Percentiles rank a stretch among this genome's conserved stretches.
Conservation (phyloP, 805 yeast species). For the Starmerella riodocensis region DNA sequence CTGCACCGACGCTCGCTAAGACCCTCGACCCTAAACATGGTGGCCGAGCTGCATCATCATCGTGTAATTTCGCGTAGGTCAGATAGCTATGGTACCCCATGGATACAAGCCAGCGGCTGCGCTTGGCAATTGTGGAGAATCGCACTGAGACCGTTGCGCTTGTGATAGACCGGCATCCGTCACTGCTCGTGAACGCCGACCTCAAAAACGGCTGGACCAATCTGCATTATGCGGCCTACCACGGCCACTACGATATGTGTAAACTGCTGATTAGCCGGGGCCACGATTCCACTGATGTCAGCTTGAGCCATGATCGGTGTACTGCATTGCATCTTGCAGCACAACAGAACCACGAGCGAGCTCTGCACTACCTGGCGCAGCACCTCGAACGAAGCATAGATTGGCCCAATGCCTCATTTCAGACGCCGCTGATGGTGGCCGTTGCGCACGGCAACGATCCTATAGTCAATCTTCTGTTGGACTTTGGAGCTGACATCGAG, state of each 20-base stretch:
- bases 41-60: no score
- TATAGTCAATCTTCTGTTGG: constrained; percentile 50
- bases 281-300: constrained; percentile 40
- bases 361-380: constrained; percentile 59
- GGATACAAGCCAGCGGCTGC: constrained; percentile 56
- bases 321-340: constrained; percentile 65
- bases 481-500: constrained; percentile 66
- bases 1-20: no score
- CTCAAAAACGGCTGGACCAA: constrained; percentile 70
- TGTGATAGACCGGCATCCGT: constrained; percentile 54
- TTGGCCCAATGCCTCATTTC: constrained; percentile 39
- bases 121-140: constrained; percentile 53
- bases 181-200: constrained; percentile 53
- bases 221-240: constrained; percentile 64
- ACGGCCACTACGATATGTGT: constrained; percentile 60
- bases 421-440: constrained; percentile 48
- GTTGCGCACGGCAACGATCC: constrained; percentile 46
- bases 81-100: constrained; percentile 23
- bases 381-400: constrained; percentile 47
- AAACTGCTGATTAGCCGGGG: constrained; percentile 41
- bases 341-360: constrained; percentile 49
- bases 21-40: no score
- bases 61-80: neutral
- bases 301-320: constrained; percentile 40
- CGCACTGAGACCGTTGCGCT: constrained; percentile 51